These are phyloP conservation scores for Nakaseomyces bracarensis DNA, from an alignment of 1,139 yeast genomes.

Conservation along the genomic window DNA sequence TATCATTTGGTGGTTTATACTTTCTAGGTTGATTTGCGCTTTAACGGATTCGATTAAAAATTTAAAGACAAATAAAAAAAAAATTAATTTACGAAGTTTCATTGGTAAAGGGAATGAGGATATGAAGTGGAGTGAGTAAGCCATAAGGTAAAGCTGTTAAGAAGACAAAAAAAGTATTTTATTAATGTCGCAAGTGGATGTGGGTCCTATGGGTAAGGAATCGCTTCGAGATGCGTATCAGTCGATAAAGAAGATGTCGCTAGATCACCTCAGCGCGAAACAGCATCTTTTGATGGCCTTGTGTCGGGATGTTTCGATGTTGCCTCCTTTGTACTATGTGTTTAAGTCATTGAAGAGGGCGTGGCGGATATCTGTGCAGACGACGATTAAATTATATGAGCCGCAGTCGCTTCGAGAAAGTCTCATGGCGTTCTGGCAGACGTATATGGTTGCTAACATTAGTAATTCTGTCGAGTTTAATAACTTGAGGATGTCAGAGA, in stretches of 20 bases:
- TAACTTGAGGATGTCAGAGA: constrained; percentile 6
- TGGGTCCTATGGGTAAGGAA: not conserved
- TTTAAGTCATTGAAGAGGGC: constrained; percentile 47
- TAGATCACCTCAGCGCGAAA: constrained; percentile 48
- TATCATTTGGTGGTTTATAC: no score
- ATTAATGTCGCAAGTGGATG: not conserved
- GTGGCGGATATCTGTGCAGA: constrained; percentile 25
- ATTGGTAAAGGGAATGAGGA: no score
- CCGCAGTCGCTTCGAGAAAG: constrained; percentile 29
- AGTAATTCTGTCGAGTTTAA: constrained; percentile 9
- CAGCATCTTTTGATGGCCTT: constrained; percentile 69
- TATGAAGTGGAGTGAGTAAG: no score
- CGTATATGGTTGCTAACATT: constrained; percentile 31
- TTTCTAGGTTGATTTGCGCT: no score
- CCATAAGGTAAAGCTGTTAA: no score
- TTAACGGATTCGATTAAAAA: no score
- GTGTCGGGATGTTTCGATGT: constrained; percentile 63
- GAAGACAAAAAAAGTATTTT: no score
- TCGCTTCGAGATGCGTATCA: constrained; percentile 16
- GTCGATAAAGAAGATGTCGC: constrained; percentile 26
- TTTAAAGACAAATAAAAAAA: no score
- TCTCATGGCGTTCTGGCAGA: constrained; percentile 34
- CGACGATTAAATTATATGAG: constrained; percentile 27
- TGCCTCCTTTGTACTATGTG: constrained; percentile 55
- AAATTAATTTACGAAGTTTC: no score